Percentiles rank a stretch among this genome's conserved stretches.
Evolutionary conservation across 2,329 filamentous ascomycete genomes (phyloP).

Genomic region (Plenodomus biglobosus): DNA sequence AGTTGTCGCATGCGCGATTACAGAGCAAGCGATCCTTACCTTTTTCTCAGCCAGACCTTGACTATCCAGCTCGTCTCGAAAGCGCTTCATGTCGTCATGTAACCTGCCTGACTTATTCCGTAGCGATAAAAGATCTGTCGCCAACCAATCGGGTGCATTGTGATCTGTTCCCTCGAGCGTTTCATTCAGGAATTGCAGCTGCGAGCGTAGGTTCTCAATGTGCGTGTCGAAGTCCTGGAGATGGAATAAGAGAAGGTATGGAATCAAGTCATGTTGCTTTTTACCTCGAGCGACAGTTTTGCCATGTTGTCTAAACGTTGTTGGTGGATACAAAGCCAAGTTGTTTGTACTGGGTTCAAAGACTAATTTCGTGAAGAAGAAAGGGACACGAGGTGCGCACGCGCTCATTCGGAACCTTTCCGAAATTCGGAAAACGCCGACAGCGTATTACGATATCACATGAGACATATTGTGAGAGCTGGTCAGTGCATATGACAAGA

Average conservation of each 20-base stretch:
- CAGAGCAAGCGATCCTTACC: slow-evolving; percentile 8
- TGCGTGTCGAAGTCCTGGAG: slow-evolving; percentile 37
- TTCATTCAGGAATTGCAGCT: slow-evolving; percentile 34
- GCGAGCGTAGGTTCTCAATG: slow-evolving; percentile 33
- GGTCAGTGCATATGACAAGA: too few relatives aligned
- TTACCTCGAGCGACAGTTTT: slow-evolving; percentile 33
- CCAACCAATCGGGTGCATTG: slow-evolving; percentile 41
- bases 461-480: not conserved
- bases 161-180: slow-evolving; percentile 39
- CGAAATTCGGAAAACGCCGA: not conserved
- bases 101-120: slow-evolving; percentile 37
- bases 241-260: slow-evolving; percentile 14
- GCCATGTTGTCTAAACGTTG: slow-evolving; percentile 21
- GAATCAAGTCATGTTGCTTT: slow-evolving; percentile 1
- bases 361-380: not conserved
- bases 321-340: slow-evolving; percentile 4
- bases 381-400: not conserved
- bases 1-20: slow-evolving; percentile 1
- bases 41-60: slow-evolving; percentile 31
- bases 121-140: slow-evolving; percentile 37
- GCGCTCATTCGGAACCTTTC: not conserved
- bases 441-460: not conserved
- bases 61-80: slow-evolving; percentile 32
- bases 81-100: slow-evolving; percentile 39
- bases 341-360: not conserved